Evolutionary conservation across 345 rosid species (phyloP).

Genomic region (Conringia planisiliqua): DNA sequence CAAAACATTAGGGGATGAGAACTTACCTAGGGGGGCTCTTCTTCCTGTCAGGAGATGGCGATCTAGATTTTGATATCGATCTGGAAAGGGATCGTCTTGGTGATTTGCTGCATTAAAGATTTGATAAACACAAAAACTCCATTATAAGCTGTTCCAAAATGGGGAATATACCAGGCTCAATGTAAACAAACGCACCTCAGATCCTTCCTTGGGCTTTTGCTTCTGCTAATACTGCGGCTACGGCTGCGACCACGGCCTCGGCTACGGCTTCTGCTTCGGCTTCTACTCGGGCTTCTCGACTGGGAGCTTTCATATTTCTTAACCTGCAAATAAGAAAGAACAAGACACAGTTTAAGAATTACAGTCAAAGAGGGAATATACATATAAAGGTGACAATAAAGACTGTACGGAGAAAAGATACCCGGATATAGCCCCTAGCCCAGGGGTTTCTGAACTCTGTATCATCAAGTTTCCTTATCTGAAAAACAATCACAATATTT

Average conservation of each 20-base stretch:
- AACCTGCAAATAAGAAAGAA: slow-evolving; percentile 44
- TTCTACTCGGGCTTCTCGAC: slow-evolving; percentile 63
- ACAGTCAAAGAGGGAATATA: background rate
- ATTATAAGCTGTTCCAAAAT: background rate
- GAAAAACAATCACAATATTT: background rate
- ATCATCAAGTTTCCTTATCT: slow-evolving; percentile 77
- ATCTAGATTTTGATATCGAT: slow-evolving; percentile 66
- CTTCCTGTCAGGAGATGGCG: slow-evolving; percentile 60
- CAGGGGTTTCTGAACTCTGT: slow-evolving; percentile 86
- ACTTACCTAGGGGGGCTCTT: slow-evolving; percentile 46
- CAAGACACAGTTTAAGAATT: background rate
- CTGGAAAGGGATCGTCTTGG: slow-evolving; percentile 47
- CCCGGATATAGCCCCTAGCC: slow-evolving; percentile 80
- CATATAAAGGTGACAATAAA: background rate
- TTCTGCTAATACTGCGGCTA: slow-evolving; percentile 51
- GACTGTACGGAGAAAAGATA: slow-evolving; percentile 16
- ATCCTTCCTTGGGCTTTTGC: slow-evolving; percentile 59
- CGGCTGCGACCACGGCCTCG: slow-evolving; percentile 48
- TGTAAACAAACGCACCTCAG: slow-evolving; percentile 40
- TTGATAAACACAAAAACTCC: background rate
- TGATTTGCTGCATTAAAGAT: slow-evolving; percentile 48
- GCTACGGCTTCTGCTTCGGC: slow-evolving; percentile 43
- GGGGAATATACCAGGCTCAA: background rate
- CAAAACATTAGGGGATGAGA: background rate
- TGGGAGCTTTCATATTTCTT: slow-evolving; percentile 57